Evolutionary conservation across 345 rosid genomes (phyloP).

Genomic region (Dipteronia dyeriana): DNA sequence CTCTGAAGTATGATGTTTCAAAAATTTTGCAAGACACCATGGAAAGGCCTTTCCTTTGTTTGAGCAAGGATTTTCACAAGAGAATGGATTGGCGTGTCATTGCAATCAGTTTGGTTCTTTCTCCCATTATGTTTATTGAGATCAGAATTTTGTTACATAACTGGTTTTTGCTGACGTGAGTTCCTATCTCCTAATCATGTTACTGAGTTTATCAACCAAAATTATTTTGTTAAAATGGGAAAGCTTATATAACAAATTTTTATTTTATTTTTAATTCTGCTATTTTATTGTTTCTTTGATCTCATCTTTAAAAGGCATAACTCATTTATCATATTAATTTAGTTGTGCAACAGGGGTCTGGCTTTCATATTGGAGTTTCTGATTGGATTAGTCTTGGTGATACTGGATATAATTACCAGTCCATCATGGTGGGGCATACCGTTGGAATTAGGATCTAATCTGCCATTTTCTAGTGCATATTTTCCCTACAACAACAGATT

Average conservation of each 20-base stretch:
- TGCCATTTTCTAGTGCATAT: constrained; percentile 69
- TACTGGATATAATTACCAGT: constrained; percentile 56
- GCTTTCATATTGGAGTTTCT: constrained; percentile 54
- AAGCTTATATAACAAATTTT: not conserved
- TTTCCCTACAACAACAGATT: constrained; percentile 49
- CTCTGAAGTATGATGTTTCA: constrained; percentile 59
- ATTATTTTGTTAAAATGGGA: not conserved
- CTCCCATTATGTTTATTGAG: constrained; percentile 54
- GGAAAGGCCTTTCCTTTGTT: constrained; percentile 70
- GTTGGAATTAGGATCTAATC: constrained; percentile 52
- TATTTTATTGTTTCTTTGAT: not conserved
- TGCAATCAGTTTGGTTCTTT: constrained; percentile 51
- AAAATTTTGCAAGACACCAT: constrained; percentile 49
- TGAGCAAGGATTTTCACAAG: constrained; percentile 52
- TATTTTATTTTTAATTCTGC: not conserved
- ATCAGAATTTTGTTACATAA: constrained; percentile 60
- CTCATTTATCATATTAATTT: constrained; percentile 19
- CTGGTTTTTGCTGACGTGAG: constrained; percentile 78
- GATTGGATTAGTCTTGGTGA: constrained; percentile 47
- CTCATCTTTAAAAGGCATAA: constrained; percentile 3
- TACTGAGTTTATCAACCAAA: not conserved
- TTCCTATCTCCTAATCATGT: constrained; percentile 17
- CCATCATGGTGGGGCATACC: constrained; percentile 73
- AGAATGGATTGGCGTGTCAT: constrained; percentile 55
- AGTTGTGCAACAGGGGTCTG: constrained; percentile 61